A percentile compares a stretch with the other conserved stretches of the same genome.
Conservation (phyloP, 495 filamentous ascomycete species). For the Aspergillus mulundensis region DNA sequence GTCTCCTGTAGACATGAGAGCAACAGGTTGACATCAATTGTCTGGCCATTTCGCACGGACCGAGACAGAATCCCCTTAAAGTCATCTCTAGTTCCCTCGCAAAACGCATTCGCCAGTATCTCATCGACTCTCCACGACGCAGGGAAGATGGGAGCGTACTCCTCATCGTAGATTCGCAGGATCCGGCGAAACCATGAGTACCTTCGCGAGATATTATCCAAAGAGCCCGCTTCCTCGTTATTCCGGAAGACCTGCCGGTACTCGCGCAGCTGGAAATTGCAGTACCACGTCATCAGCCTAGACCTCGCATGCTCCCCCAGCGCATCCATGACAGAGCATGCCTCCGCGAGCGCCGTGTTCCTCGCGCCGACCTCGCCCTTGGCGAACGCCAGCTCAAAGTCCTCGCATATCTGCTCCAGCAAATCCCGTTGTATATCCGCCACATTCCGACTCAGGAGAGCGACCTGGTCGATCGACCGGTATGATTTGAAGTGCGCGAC, state of each 20-base stretch:
- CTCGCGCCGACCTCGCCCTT: constrained; percentile 75
- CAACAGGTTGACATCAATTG: constrained; percentile 86
- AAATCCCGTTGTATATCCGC: constrained; percentile 91
- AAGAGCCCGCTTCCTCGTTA: constrained; percentile 91
- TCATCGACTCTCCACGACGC: constrained; percentile 86
- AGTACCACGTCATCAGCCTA: constrained; percentile 90
- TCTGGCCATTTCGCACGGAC: constrained; percentile 80
- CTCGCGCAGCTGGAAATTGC: constrained; percentile 93
- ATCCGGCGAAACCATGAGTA: constrained; percentile 97
- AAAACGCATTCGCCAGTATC: constrained; percentile 86
- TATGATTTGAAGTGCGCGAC: constrained; percentile 99
- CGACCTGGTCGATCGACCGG: constrained; percentile 95
- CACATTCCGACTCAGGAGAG: constrained; percentile 86
- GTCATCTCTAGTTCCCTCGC: constrained; percentile 91
- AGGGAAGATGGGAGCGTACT: constrained; percentile 88
- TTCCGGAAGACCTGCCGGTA: constrained; percentile 94
- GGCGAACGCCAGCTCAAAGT: constrained; percentile 93
- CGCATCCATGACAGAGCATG: constrained; percentile 91
- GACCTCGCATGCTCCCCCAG: constrained; percentile 83
- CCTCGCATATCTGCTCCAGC: constrained; percentile 94
- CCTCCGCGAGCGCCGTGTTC: constrained; percentile 72
- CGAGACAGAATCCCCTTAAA: constrained; percentile 88
- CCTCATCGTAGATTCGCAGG: constrained; percentile 92
- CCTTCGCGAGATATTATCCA: constrained; percentile 93
- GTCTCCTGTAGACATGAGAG: constrained; percentile 94